Base-by-base conservation (phyloP, 495 filamentous ascomycete species). In the Pyronema domesticum region DNA sequence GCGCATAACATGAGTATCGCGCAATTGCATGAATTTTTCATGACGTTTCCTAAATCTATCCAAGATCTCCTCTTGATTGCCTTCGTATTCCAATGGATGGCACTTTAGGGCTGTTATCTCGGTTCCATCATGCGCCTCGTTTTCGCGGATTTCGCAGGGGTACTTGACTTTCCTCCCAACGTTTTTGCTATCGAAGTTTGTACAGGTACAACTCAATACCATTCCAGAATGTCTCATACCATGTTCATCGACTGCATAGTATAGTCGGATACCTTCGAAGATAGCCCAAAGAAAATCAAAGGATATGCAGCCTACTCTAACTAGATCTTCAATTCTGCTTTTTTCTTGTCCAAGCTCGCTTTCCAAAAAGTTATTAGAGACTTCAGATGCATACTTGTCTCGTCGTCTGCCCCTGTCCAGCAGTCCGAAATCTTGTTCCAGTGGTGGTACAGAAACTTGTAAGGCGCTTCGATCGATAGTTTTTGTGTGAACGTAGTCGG, bases 351-450 rank as follows among this genome's bases (percentile, higher is more conserved):
- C 51, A n/a, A 50, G 42, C 50, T 64, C 61, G 5, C 40, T 51
- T 15, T 67, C 54, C 37, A 71, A 54, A 37, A 63, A 61, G 37
- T 63, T 55, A 69, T 19, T 14, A 64, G 56, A 33, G 70, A 55
- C 10, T 57, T 56, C 35, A 68, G 43, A 55, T 68, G 68, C 62
- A 61, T 56, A 33, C 57, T 57, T 3, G 56, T 49, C 46, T 62
- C 54, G 55, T 62, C 56, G 59, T 68, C 60, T 58, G 46, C 61
- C 0, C 51, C 45, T n/a, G 68, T 66, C 37, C 60, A 43, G 43
- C 69, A 71, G 19, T 61, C 58, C 3, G 59, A 52, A 1, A 65
- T 49, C 62, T 71, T 63, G 57, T 67, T 55, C 47, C 51, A 33
- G 40, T 62, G 49, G 53, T 64, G 43, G 48, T 60, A 46, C 56